phyloP scores from a whole-genome alignment of 257 asterid genomes.

The Solanum piurae region DNA sequence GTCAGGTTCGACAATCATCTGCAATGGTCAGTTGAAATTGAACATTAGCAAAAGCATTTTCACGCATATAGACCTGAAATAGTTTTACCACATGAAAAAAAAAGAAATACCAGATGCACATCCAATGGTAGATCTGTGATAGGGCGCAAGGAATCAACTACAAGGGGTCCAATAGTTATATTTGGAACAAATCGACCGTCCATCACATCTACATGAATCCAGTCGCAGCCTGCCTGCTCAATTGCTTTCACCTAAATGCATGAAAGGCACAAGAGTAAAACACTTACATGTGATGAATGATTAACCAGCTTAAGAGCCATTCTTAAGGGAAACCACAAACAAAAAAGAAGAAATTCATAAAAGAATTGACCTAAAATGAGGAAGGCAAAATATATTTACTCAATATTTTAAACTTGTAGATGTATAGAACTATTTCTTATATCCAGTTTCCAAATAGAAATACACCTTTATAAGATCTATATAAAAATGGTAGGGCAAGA shows the following conservation, averaged over 20 bases:
- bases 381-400: not conserved
- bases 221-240: conserved; percentile 96
- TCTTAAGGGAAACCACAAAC: not conserved
- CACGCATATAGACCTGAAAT: conserved; percentile 2
- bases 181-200: conserved; percentile 98
- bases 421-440: not conserved
- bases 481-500: not conserved
- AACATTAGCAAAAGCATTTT: conserved; percentile 12
- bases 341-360: not conserved
- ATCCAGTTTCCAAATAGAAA: not conserved
- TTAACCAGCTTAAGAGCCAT: not conserved
- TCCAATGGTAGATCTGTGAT: conserved; percentile 96
- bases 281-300: not conserved
- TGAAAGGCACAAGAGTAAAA: conserved; percentile 4
- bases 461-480: not conserved
- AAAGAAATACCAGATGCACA: conserved; percentile 78
- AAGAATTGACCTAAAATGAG: not conserved
- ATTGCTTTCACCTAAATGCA: conserved; percentile 82
- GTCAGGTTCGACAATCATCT: conserved; percentile 99
- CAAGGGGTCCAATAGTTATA: conserved; percentile 92
- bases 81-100: conserved; percentile 3
- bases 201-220: conserved; percentile 99
- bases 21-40: conserved; percentile 22
- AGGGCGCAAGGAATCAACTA: conserved; percentile 92
- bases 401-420: not conserved